Percentiles rank a stretch among this genome's conserved stretches.
Conservation (phyloP, 805 yeast genomes). For the Peterozyma xylosa region DNA sequence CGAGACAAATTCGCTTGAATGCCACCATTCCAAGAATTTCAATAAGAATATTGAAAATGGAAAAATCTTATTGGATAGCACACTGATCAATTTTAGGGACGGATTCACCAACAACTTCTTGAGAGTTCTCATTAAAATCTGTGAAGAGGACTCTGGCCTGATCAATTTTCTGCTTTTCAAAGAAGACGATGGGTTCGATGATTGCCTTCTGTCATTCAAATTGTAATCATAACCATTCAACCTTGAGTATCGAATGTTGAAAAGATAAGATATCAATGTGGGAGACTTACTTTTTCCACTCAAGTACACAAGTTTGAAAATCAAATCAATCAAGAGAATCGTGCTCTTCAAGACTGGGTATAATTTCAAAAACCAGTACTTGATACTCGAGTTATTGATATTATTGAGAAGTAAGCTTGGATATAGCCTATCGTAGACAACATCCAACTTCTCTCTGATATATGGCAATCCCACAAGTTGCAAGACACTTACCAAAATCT, state of each 20-base stretch:
- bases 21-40: constrained; percentile 93
- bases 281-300: constrained; percentile 63
- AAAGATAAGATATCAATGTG: constrained; percentile 49
- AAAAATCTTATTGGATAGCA: constrained; percentile 37
- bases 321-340: constrained; percentile 40
- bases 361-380: constrained; percentile 39
- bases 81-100: background rate
- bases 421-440: constrained; percentile 51
- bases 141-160: constrained; percentile 29
- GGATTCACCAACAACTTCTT: constrained; percentile 17
- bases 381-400: constrained; percentile 20
- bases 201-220: constrained; percentile 21
- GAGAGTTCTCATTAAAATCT: constrained; percentile 13
- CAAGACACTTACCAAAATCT: constrained; percentile 45
- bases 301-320: constrained; percentile 56
- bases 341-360: constrained; percentile 55
- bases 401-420: constrained; percentile 51
- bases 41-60: constrained; percentile 77
- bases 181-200: constrained; percentile 11
- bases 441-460: constrained; percentile 58
- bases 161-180: constrained; percentile 17
- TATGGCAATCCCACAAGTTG: constrained; percentile 65
- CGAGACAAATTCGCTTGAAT: constrained; percentile 61
- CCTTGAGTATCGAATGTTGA: constrained; percentile 61
- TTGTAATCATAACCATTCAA: constrained; percentile 43